These are phyloP conservation scores for Solanum chacoense DNA, from an alignment of 305 asterid species.

Conservation along the genomic window DNA sequence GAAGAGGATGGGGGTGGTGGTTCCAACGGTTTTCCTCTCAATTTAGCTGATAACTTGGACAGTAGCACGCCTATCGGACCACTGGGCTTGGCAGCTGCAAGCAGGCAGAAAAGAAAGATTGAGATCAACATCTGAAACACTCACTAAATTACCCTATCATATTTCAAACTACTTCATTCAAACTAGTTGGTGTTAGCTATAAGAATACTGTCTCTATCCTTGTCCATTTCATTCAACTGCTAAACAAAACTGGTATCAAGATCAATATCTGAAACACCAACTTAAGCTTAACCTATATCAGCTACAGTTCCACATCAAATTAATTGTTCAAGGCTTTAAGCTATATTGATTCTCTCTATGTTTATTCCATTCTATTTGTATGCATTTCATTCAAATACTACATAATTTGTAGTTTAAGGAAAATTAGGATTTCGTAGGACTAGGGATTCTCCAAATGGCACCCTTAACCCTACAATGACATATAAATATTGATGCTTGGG, in stretches of 20 bases:
- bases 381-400: not conserved
- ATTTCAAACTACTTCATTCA: not conserved
- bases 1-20: slow-evolving; percentile 19
- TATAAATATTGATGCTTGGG: not conserved
- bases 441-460: not conserved
- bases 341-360: not conserved
- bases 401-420: not conserved
- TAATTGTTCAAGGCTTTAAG: not conserved
- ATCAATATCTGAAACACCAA: not conserved
- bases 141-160: not conserved
- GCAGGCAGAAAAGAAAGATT: not conserved
- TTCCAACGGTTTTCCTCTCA: slow-evolving; percentile 41
- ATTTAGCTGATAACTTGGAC: slow-evolving; percentile 45
- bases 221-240: not conserved
- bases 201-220: not conserved
- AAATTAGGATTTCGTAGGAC: not conserved
- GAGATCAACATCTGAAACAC: not conserved
- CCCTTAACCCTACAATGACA: not conserved
- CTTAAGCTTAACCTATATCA: not conserved
- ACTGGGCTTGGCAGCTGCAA: slow-evolving; percentile 37
- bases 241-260: not conserved
- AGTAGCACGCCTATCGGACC: slow-evolving; percentile 44
- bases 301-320: not conserved
- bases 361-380: not conserved
- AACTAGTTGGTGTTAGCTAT: not conserved